phyloP scores from a whole-genome alignment of 2,329 filamentous ascomycete species.

The Trichoderma koningiopsis region DNA sequence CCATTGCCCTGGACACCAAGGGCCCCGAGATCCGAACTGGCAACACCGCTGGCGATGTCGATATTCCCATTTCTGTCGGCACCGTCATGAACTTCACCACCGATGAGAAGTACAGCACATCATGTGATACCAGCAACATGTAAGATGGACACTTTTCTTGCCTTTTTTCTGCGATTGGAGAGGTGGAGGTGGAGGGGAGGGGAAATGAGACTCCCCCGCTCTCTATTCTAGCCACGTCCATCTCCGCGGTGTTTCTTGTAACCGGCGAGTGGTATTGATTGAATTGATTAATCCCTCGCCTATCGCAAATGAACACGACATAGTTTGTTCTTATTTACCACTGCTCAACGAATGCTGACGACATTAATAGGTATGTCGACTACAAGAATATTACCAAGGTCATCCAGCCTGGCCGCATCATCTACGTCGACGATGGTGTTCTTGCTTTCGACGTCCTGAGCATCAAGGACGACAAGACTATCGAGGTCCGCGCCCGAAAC shows the following conservation, averaged over 20 bases:
- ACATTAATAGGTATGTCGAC: slow-evolving; percentile 77
- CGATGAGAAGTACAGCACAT: slow-evolving; percentile 84
- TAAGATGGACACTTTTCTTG: slow-evolving; percentile 49
- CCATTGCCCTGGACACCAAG: slow-evolving; percentile 85
- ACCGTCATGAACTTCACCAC: slow-evolving; percentile 94
- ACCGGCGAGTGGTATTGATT: not conserved
- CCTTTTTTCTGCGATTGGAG: not conserved
- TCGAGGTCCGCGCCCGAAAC: slow-evolving; percentile 87
- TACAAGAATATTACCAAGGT: slow-evolving; percentile 99
- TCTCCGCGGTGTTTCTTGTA: not conserved
- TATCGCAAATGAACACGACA: not conserved
- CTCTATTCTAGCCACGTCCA: not conserved
- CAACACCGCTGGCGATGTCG: slow-evolving; percentile 79
- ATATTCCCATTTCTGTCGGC: slow-evolving; percentile 82
- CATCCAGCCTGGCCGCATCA: slow-evolving; percentile 84
- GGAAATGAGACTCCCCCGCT: not conserved
- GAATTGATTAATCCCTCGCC: slow-evolving; percentile 7
- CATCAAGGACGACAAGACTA: slow-evolving; percentile 83
- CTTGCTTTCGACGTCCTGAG: slow-evolving; percentile 93
- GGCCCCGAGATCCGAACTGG: slow-evolving; percentile 64
- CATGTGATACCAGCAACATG: slow-evolving; percentile 91
- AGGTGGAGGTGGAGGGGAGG: not conserved
- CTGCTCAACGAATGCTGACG: slow-evolving; percentile 4
- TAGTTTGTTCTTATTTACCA: not conserved
- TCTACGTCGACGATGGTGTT: slow-evolving; percentile 98